Evolutionary conservation across 75 land plant genomes (phyloP).

Genomic region (Chamaecyparis obtusa): DNA sequence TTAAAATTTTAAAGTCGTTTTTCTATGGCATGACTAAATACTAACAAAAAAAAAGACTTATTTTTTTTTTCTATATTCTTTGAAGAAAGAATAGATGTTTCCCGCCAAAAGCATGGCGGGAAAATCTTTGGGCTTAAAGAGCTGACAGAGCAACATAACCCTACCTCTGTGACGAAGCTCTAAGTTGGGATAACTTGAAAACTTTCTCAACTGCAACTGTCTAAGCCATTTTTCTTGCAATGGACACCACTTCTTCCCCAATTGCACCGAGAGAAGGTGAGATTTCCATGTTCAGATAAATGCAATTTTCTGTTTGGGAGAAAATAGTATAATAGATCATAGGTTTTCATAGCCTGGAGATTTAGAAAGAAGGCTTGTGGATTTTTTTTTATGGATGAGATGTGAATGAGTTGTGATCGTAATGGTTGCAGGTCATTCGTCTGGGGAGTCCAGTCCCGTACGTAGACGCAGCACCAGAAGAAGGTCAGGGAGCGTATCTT

Average conservation of each 20-base stretch:
- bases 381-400: background rate
- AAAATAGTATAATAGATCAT: background rate
- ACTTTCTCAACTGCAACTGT: background rate
- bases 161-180: background rate
- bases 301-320: background rate
- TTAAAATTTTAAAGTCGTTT: no score
- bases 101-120: slow-evolving; percentile 1
- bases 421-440: background rate
- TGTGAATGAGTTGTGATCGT: background rate
- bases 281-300: background rate
- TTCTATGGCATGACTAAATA: no score
- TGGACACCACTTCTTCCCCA: background rate
- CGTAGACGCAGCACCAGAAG: slow-evolving; percentile 15
- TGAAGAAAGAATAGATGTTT: no score
- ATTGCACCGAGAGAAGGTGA: background rate
- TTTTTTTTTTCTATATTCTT: no score
- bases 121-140: background rate
- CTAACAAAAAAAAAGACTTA: no score
- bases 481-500: slow-evolving; percentile 24
- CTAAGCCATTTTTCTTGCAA: background rate
- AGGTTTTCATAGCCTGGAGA: no score
- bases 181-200: no score
- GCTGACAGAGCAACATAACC: background rate
- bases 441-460: slow-evolving; percentile 11
- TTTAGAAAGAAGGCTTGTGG: no score